Percentiles rank a stretch among this genome's conserved stretches.
These are phyloP conservation scores for Elsinoe australis DNA, from an alignment of 2,329 filamentous ascomycete species.

Conservation along the genomic window DNA sequence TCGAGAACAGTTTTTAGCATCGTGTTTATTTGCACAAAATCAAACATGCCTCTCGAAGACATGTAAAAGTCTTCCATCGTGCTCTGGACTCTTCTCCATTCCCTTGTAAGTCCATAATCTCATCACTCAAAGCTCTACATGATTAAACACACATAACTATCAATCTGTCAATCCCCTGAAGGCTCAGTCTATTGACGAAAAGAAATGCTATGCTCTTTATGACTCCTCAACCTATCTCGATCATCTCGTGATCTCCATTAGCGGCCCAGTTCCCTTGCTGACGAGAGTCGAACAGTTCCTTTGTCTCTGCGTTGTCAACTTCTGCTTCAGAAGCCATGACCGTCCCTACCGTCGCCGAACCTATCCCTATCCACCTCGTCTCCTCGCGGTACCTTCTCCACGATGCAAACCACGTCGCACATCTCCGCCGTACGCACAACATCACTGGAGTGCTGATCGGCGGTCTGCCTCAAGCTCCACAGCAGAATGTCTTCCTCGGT, in stretches of 20 bases:
- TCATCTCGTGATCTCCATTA: constrained; percentile 4
- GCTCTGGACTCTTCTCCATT: constrained; percentile 6
- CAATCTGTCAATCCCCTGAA: constrained; percentile 84
- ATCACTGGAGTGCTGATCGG: constrained; percentile 82
- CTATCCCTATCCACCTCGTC: constrained; percentile 72
- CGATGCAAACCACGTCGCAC: constrained; percentile 70
- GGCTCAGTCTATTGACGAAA: constrained; percentile 48
- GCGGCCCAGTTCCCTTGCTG: constrained; percentile 15
- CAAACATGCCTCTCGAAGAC: neutral
- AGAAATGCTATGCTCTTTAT: constrained; percentile 43
- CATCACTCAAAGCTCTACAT: neutral
- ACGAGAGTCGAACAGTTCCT: neutral
- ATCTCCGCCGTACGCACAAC: constrained; percentile 69
- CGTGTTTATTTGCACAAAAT: constrained; percentile 18
- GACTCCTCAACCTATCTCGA: constrained; percentile 16
- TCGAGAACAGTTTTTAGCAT: constrained; percentile 12
- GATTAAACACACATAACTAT: constrained; percentile 54
- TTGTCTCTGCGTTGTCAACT: neutral
- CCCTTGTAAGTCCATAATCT: neutral
- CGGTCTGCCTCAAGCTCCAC: constrained; percentile 81
- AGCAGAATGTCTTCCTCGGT: constrained; percentile 89
- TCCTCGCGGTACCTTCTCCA: constrained; percentile 81
- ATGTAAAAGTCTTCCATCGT: neutral
- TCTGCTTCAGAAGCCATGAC: constrained; percentile 28
- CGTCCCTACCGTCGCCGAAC: constrained; percentile 38